Percentiles rank a stretch among this genome's conserved stretches.
phyloP scores from a whole-genome alignment of 2,329 filamentous ascomycete species.

The Cladosporium colombiae region DNA sequence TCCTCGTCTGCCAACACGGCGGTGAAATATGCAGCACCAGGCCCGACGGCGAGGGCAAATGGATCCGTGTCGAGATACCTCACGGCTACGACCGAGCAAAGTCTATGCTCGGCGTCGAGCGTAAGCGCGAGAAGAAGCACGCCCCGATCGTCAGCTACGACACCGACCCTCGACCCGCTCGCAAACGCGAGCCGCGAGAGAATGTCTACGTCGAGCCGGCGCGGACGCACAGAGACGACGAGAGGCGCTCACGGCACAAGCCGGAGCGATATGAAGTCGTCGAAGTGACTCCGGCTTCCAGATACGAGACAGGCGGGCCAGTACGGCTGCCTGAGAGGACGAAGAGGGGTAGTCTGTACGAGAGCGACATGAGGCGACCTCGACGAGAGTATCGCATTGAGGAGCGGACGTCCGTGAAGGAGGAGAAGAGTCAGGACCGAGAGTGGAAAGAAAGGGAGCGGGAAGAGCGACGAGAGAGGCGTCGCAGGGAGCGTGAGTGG shows the following conservation, averaged over 20 bases:
- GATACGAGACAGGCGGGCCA: conserved; percentile 7
- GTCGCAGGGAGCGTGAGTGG: conserved; percentile 12
- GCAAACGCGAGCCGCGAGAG: conserved; percentile 32
- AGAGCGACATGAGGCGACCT: conserved; percentile 18
- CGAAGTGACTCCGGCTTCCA: conserved; percentile 14
- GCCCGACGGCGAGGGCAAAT: conserved; percentile 40
- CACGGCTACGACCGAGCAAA: conserved; percentile 43
- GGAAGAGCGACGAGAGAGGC: conserved; percentile 13
- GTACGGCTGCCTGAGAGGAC: conserved; percentile 14
- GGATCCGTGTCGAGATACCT: conserved; percentile 48
- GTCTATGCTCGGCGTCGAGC: conserved; percentile 43
- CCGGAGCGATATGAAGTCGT: conserved; percentile 23
- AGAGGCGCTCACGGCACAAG: conserved; percentile 15
- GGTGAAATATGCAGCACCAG: conserved; percentile 15
- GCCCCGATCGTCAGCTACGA: conserved; percentile 45
- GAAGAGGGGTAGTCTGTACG: conserved; percentile 16
- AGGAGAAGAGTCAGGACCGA: conserved; percentile 8
- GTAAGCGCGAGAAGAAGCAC: conserved; percentile 31
- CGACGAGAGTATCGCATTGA: conserved; percentile 17
- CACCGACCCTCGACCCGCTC: conserved; percentile 37
- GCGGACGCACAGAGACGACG: conserved; percentile 9
- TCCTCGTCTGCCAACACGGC: conserved; percentile 7
- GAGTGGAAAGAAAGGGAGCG: conserved; percentile 14
- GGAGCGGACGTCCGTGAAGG: conserved; percentile 10
- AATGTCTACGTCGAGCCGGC: conserved; percentile 25